Conservation (phyloP, 108 stramenopile species). For the Nitzschia inconspicua region DNA sequence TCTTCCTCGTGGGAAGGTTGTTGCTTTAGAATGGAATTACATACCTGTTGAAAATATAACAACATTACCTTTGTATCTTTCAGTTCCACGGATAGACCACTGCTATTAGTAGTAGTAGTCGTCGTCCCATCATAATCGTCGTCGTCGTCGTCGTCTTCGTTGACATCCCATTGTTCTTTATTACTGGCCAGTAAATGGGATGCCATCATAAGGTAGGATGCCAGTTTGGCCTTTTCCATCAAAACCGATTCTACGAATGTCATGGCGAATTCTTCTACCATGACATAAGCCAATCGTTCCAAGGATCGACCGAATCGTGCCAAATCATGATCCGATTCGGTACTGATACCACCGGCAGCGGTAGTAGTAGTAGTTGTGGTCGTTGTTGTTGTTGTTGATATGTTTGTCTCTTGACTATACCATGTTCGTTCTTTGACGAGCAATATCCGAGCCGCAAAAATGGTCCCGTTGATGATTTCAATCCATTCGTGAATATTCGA, state of each 20-base stretch:
- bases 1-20: neutral
- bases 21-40: slow-evolving; percentile 13
- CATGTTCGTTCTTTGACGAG: slow-evolving; percentile 7
- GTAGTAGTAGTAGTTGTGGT: too few species aligned
- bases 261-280: slow-evolving; percentile 65
- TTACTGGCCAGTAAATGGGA: slow-evolving; percentile 48
- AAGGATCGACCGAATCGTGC: slow-evolving; percentile 59
- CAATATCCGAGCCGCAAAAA: slow-evolving; percentile 41
- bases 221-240: slow-evolving; percentile 73
- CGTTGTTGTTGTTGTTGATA: neutral
- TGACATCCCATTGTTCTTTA: neutral
- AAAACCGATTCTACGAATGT: slow-evolving; percentile 65
- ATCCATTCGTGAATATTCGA: slow-evolving; percentile 59
- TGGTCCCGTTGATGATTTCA: slow-evolving; percentile 67
- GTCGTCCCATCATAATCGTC: slow-evolving; percentile 3
- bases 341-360: slow-evolving; percentile 6
- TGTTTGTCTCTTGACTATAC: slow-evolving; percentile 12
- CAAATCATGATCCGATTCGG: slow-evolving; percentile 46
- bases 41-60: slow-evolving; percentile 11
- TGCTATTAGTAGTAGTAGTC: neutral
- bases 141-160: slow-evolving; percentile 18
- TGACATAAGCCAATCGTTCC: slow-evolving; percentile 49
- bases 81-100: slow-evolving; percentile 47
- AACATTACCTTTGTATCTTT: slow-evolving; percentile 45
- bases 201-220: slow-evolving; percentile 68